phyloP scores from a whole-genome alignment of 768 basidiomycete genomes.

The Terana coerulea region DNA sequence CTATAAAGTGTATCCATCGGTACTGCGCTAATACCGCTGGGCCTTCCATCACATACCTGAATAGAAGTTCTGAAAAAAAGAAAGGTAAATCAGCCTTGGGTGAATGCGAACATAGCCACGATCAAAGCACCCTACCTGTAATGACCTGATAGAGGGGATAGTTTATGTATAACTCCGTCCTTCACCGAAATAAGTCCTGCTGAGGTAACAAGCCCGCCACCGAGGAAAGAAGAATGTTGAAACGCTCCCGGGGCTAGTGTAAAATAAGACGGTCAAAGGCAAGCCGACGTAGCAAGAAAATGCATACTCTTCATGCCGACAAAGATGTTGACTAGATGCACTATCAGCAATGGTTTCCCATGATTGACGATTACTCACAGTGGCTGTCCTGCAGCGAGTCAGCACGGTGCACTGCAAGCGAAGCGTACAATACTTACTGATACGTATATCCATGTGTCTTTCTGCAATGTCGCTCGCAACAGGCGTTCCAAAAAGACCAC shows the following conservation, averaged over 20 bases:
- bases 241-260: constrained; percentile 46
- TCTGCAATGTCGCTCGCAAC: constrained; percentile 52
- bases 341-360: neutral
- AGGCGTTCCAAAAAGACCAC: constrained; percentile 51
- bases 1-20: constrained; percentile 26
- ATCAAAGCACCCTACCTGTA: constrained; percentile 34
- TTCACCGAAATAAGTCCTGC: constrained; percentile 66
- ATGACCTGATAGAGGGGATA: constrained; percentile 66
- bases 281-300: neutral
- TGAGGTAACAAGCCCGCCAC: constrained; percentile 58
- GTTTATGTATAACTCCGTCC: constrained; percentile 52
- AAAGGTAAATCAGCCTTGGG: neutral
- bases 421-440: constrained; percentile 35
- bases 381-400: constrained; percentile 43
- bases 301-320: constrained; percentile 57
- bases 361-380: constrained; percentile 32
- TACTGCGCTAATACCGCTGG: neutral
- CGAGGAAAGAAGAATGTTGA: constrained; percentile 62
- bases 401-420: neutral
- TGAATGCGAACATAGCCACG: neutral
- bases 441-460: constrained; percentile 70
- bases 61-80: constrained; percentile 42
- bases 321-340: constrained; percentile 51
- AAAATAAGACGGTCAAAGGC: neutral
- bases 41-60: constrained; percentile 32